phyloP scores from a whole-genome alignment of 805 yeast species.

The Debaryomyces castellii region DNA sequence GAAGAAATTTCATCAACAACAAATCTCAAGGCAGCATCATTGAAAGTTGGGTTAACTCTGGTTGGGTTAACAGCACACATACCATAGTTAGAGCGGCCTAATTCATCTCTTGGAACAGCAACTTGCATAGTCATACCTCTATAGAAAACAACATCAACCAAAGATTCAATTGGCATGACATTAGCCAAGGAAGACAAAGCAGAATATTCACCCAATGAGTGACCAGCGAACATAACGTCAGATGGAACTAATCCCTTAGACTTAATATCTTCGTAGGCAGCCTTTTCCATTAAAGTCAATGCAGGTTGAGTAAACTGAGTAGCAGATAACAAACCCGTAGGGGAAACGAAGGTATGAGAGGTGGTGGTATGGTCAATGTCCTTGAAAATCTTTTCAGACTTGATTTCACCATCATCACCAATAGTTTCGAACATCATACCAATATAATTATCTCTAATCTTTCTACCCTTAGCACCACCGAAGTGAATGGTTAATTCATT shows the following conservation, averaged over 20 bases:
- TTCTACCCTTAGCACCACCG: constrained; percentile 97
- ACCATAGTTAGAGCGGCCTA: constrained; percentile 97
- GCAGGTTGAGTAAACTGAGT: constrained; percentile 99
- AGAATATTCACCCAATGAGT: constrained; percentile 98
- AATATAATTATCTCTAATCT: constrained; percentile 89
- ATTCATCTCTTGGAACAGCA: constrained; percentile 95
- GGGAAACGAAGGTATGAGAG: constrained; percentile 85
- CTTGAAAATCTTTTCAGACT: constrained; percentile 94
- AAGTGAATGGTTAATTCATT: constrained; percentile 92
- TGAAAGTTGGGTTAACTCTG: constrained; percentile 83
- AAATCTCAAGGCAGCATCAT: constrained; percentile 89
- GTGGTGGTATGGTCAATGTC: constrained; percentile 79
- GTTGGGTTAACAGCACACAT: constrained; percentile 99
- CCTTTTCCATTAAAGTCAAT: constrained; percentile 98
- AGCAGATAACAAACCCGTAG: constrained; percentile 93
- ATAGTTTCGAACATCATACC: constrained; percentile 97
- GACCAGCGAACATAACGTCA: constrained; percentile 96
- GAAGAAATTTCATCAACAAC: constrained; percentile 85
- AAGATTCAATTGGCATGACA: constrained; percentile 96
- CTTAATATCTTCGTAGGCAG: constrained; percentile 96
- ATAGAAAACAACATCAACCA: constrained; percentile 97
- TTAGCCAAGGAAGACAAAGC: constrained; percentile 96
- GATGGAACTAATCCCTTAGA: constrained; percentile 92
- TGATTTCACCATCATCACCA: constrained; percentile 76
- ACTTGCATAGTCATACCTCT: constrained; percentile 99